Conservation (phyloP, 768 basidiomycete species). For the Mycena venus region DNA sequence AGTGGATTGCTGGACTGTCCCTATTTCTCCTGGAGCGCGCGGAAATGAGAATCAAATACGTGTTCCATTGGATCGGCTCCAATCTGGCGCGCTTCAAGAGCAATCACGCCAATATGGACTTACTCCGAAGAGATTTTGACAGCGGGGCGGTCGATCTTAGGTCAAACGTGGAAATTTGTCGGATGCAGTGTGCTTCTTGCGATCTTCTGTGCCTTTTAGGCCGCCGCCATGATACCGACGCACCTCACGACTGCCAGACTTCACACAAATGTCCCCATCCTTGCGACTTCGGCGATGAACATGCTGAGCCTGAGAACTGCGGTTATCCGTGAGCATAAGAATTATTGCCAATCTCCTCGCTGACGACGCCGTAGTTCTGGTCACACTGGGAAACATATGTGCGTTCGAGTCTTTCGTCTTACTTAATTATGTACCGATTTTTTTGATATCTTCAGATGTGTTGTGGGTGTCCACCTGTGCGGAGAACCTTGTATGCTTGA, state of each 20-base stretch:
- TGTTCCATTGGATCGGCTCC: conserved; percentile 62
- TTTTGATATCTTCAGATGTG: conserved; percentile 62
- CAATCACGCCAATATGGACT: conserved; percentile 57
- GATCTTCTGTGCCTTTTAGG: conserved; percentile 61
- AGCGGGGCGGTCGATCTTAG: conserved; percentile 58
- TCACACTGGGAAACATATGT: conserved; percentile 69
- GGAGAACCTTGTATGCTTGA: conserved; percentile 61
- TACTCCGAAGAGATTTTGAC: conserved; percentile 60
- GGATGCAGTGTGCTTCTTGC: conserved; percentile 60
- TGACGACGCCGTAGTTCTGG: conserved; percentile 59
- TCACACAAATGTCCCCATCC: conserved; percentile 57
- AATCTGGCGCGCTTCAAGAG: conserved; percentile 64
- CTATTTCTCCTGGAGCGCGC: conserved; percentile 53
- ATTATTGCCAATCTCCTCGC: not conserved
- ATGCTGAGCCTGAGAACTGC: conserved; percentile 50
- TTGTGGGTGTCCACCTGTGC: conserved; percentile 63
- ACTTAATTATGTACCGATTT: not conserved
- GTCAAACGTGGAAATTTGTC: conserved; percentile 62
- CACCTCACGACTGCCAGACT: conserved; percentile 63
- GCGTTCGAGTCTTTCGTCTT: conserved; percentile 24
- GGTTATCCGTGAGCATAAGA: conserved; percentile 53
- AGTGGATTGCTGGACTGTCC: conserved; percentile 56
- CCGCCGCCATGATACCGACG: conserved; percentile 55
- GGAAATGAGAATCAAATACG: conserved; percentile 58
- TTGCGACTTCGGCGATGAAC: conserved; percentile 58